These are phyloP conservation scores for Cryptococcus sp. DNA, from an alignment of 1,284 basidiomycete species.

Conservation along the genomic window DNA sequence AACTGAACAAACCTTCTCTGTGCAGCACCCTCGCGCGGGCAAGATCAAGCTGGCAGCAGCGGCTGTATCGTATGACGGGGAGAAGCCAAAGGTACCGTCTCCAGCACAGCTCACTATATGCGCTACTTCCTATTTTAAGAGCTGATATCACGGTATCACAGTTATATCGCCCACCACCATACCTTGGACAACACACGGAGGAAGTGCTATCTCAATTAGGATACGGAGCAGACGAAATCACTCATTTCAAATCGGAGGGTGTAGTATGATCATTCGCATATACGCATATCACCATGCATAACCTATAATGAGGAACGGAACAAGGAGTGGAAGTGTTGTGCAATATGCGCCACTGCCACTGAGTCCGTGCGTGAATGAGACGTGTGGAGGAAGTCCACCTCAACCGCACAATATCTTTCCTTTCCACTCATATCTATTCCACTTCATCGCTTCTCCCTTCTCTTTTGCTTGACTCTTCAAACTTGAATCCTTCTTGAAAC, in stretches of 20 bases:
- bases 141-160: conserved; percentile 50
- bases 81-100: conserved; percentile 55
- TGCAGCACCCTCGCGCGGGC: conserved; percentile 72
- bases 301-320: background rate
- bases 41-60: conserved; percentile 83
- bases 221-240: conserved; percentile 63
- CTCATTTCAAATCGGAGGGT: conserved; percentile 60
- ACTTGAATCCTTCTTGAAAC: too few species aligned
- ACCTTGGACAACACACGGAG: conserved; percentile 76
- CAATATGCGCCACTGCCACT: background rate
- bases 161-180: conserved; percentile 74
- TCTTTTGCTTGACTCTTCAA: too few species aligned
- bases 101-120: background rate
- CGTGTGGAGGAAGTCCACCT: too few species aligned
- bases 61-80: conserved; percentile 82
- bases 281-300: background rate
- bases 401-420: too few species aligned
- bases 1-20: conserved; percentile 6
- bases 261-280: conserved; percentile 4
- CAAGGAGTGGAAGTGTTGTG: background rate
- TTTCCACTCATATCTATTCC: too few species aligned
- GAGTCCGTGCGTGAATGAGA: too few species aligned
- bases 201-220: conserved; percentile 78
- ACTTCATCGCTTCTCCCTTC: too few species aligned
- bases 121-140: background rate